A percentile compares a stretch with the other conserved stretches of the same genome.
These are phyloP conservation scores for Saccharata proteae DNA, from an alignment of 2,329 filamentous ascomycete species.

Conservation along the genomic window DNA sequence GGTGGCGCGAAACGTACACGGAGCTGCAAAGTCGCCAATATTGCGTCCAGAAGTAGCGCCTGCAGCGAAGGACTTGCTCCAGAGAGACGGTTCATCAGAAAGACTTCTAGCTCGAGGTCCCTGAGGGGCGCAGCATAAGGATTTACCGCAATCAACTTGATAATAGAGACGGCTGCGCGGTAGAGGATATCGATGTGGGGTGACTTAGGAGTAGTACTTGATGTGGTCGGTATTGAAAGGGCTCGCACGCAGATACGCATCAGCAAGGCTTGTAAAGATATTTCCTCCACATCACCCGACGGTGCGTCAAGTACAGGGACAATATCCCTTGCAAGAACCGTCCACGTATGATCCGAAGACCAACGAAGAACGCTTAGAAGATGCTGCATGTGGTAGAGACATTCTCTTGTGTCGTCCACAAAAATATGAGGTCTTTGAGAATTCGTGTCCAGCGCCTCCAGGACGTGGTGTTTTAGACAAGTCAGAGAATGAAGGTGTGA, in stretches of 20 bases:
- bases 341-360: slow-evolving; percentile 58
- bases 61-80: slow-evolving; percentile 54
- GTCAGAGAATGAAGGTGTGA: slow-evolving; percentile 20
- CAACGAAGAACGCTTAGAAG: slow-evolving; percentile 61
- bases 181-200: slow-evolving; percentile 50
- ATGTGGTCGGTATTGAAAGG: slow-evolving; percentile 35
- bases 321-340: slow-evolving; percentile 52
- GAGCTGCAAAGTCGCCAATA: slow-evolving; percentile 61
- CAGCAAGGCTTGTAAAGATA: slow-evolving; percentile 55
- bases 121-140: slow-evolving; percentile 48
- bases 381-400: slow-evolving; percentile 65
- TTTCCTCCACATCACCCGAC: slow-evolving; percentile 33
- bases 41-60: slow-evolving; percentile 64
- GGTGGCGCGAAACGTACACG: slow-evolving; percentile 12
- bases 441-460: slow-evolving; percentile 10
- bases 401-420: slow-evolving; percentile 59
- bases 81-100: slow-evolving; percentile 56
- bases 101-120: slow-evolving; percentile 55
- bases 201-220: slow-evolving; percentile 20
- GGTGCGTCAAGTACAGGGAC: slow-evolving; percentile 37
- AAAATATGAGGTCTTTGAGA: slow-evolving; percentile 7
- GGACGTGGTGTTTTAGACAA: slow-evolving; percentile 13
- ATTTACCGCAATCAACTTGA: slow-evolving; percentile 52
- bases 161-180: slow-evolving; percentile 54
- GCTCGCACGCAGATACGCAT: slow-evolving; percentile 54